Conservation (phyloP, 345 rosid genomes). For the Brassica juncea region DNA sequence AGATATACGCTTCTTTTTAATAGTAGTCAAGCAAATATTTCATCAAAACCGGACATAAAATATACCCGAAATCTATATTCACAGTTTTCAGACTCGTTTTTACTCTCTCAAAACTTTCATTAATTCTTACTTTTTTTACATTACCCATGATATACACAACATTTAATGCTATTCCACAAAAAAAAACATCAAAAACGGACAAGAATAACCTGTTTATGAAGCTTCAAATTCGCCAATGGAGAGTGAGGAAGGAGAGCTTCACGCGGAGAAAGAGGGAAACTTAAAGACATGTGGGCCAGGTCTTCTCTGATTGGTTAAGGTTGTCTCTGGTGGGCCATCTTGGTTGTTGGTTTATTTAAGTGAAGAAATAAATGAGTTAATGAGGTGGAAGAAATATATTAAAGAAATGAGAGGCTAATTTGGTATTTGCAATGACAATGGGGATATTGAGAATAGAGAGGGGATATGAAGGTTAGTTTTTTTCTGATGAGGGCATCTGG, state of each 20-base stretch:
- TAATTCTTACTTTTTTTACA: neutral
- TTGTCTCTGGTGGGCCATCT: neutral
- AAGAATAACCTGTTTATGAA: neutral
- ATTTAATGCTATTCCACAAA: neutral
- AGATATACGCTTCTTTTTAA: neutral
- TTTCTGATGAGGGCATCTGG: neutral
- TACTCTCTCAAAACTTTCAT: neutral
- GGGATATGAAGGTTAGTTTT: no score
- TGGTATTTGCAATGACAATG: neutral
- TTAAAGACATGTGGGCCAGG: neutral
- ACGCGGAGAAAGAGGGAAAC: neutral
- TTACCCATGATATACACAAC: neutral
- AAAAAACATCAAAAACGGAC: neutral
- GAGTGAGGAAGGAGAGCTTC: neutral
- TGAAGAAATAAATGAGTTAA: neutral
- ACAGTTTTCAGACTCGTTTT: neutral
- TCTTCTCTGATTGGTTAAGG: neutral
- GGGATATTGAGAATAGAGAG: neutral
- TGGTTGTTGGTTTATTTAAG: neutral
- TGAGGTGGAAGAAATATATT: neutral
- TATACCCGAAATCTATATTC: neutral
- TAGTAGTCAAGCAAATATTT: neutral
- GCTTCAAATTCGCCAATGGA: neutral
- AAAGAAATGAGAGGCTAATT: neutral
- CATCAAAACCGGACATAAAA: neutral